Percentiles rank a stretch among this genome's conserved stretches.
Conservation (phyloP, 176 grass and related monocot species). For the Echinochloa phyllopogon region DNA sequence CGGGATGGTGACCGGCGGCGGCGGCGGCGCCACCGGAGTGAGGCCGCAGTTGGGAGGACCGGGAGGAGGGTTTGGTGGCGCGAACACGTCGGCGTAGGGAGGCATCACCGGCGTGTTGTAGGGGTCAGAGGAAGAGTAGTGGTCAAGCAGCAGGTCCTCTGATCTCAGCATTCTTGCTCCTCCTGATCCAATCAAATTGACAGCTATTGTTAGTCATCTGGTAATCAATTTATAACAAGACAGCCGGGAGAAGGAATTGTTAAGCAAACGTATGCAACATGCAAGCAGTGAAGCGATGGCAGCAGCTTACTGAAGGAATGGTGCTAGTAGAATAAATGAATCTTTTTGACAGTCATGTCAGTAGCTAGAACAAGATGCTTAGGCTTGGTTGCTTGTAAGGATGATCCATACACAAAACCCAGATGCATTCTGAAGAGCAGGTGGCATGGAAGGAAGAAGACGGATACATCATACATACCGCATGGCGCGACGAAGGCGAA, state of each 20-base stretch:
- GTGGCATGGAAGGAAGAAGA: neutral
- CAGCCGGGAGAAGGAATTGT: neutral
- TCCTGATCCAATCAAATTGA: constrained; percentile 18
- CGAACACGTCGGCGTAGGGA: constrained; percentile 50
- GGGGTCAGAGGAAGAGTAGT: constrained; percentile 48
- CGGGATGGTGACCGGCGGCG: constrained; percentile 22
- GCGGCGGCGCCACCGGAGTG: constrained; percentile 47
- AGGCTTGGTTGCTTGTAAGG: neutral
- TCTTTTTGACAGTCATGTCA: neutral
- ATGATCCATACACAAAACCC: neutral
- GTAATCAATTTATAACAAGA: neutral
- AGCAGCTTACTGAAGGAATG: neutral
- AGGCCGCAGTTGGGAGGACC: constrained; percentile 49
- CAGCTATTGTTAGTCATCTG: neutral
- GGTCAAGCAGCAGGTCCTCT: constrained; percentile 43
- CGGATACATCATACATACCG: constrained; percentile 12
- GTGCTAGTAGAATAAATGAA: neutral
- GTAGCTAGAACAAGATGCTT: neutral
- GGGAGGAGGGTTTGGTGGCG: neutral
- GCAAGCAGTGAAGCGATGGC: neutral
- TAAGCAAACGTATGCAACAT: neutral
- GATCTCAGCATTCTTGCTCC: constrained; percentile 41
- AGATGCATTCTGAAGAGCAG: neutral
- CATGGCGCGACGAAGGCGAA: constrained; percentile 49
- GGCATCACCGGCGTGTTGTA: constrained; percentile 57